A percentile compares a stretch with the other conserved stretches of the same genome.
phyloP scores from a whole-genome alignment of 129 eudicot species.

The Flaveria linearis region DNA sequence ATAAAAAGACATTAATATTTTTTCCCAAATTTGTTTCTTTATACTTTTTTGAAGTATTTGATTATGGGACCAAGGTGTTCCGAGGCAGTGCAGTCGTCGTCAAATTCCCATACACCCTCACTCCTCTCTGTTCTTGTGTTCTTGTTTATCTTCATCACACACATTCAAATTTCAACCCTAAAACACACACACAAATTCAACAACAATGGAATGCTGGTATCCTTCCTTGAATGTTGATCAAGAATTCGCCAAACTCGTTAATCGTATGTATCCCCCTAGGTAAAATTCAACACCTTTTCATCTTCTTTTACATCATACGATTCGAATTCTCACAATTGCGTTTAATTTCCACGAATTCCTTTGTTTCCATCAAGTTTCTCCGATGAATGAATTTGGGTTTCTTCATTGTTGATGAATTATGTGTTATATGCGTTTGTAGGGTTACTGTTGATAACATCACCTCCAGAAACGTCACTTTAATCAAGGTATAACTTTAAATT shows the following conservation, averaged over 20 bases:
- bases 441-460: constrained; percentile 77
- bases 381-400: background rate
- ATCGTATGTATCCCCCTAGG: constrained; percentile 95
- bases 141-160: background rate
- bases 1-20: background rate
- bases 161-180: background rate
- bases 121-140: constrained; percentile 2
- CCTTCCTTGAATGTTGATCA: constrained; percentile 59
- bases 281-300: background rate
- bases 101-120: background rate
- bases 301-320: too few relatives aligned
- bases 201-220: constrained; percentile 67
- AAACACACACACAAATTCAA: background rate
- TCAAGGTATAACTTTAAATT: constrained; percentile 55
- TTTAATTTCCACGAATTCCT: constrained; percentile 4
- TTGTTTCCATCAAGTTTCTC: background rate
- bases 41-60: background rate
- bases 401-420: constrained; percentile 20
- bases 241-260: constrained; percentile 79
- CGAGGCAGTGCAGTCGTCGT: background rate
- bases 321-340: background rate
- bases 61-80: background rate
- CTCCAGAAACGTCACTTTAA: constrained; percentile 66
- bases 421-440: constrained; percentile 44
- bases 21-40: background rate